A percentile compares a stretch with the other conserved stretches of the same genome.
These are phyloP conservation scores for Orbilia brochopaga DNA, from an alignment of 2,329 filamentous ascomycete species.

Conservation along the genomic window DNA sequence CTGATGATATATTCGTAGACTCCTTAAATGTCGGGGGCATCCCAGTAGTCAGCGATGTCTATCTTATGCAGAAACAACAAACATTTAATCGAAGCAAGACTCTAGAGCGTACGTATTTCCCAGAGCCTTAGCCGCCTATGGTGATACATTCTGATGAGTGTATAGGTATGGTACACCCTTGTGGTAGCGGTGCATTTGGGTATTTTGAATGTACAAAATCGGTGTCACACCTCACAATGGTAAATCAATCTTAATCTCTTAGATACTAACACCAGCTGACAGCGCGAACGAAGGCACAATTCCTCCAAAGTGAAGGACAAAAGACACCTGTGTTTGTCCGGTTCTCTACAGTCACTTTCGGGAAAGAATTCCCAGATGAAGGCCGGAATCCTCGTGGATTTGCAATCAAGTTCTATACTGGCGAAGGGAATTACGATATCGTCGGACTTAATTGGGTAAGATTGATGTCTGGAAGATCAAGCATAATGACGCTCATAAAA, in stretches of 20 bases:
- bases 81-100: constrained; percentile 66
- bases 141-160: not conserved
- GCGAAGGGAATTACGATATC: constrained; percentile 63
- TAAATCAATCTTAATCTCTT: not conserved
- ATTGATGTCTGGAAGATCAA: not conserved
- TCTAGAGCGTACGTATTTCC: constrained; percentile 58
- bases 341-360: constrained; percentile 61
- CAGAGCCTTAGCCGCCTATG: too few species aligned
- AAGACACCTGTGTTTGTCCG: constrained; percentile 60
- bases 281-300: constrained; percentile 56
- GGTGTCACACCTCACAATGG: constrained; percentile 50
- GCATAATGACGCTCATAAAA: not conserved
- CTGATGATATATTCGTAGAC: constrained; percentile 56
- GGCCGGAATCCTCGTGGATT: constrained; percentile 62
- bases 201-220: constrained; percentile 60
- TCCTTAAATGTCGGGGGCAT: constrained; percentile 65
- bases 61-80: constrained; percentile 65
- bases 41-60: constrained; percentile 62
- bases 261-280: constrained; percentile 35
- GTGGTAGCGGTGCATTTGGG: constrained; percentile 60
- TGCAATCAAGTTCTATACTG: constrained; percentile 63
- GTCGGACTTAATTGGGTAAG: constrained; percentile 61
- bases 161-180: constrained; percentile 55
- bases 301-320: constrained; percentile 58
- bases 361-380: constrained; percentile 60